Evolutionary conservation across 805 yeast species (phyloP).

Genomic region (Torulaspora delbrueckii): DNA sequence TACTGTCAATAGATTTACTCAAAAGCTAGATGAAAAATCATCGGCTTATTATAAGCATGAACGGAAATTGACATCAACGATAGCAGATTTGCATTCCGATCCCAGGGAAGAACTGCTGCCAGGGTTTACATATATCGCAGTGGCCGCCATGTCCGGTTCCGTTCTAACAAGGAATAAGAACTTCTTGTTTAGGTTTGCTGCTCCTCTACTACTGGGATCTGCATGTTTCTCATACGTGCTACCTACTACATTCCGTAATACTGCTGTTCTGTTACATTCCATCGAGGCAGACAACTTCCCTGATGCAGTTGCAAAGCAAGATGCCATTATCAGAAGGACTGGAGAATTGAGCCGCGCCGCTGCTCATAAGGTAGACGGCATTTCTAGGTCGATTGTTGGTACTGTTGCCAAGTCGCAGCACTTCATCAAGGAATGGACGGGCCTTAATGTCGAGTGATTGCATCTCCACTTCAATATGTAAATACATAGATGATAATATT

Average conservation of each 20-base stretch:
- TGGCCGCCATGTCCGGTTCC: slow-evolving; percentile 57
- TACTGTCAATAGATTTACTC: slow-evolving; percentile 20
- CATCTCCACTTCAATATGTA: neutral
- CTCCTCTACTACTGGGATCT: slow-evolving; percentile 50
- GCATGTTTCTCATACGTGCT: slow-evolving; percentile 50
- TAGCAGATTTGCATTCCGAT: slow-evolving; percentile 48
- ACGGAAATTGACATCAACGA: slow-evolving; percentile 46
- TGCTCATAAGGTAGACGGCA: neutral
- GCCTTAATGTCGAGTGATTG: slow-evolving; percentile 17
- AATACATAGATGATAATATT: neutral
- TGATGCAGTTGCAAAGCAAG: slow-evolving; percentile 23
- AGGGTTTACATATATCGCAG: slow-evolving; percentile 48
- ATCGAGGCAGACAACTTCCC: slow-evolving; percentile 42
- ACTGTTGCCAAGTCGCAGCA: slow-evolving; percentile 7
- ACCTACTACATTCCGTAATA: slow-evolving; percentile 53
- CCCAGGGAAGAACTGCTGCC: slow-evolving; percentile 54
- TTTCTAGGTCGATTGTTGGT: slow-evolving; percentile 1
- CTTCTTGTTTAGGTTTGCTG: slow-evolving; percentile 41
- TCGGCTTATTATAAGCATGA: slow-evolving; percentile 45
- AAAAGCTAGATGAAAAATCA: slow-evolving; percentile 42
- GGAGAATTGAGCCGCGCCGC: slow-evolving; percentile 3
- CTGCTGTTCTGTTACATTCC: slow-evolving; percentile 43
- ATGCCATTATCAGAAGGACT: slow-evolving; percentile 15
- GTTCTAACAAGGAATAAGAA: slow-evolving; percentile 53
- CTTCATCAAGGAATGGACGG: slow-evolving; percentile 23